phyloP scores from a whole-genome alignment of 352 stramenopile species.

The Blastocystis sp. region DNA sequence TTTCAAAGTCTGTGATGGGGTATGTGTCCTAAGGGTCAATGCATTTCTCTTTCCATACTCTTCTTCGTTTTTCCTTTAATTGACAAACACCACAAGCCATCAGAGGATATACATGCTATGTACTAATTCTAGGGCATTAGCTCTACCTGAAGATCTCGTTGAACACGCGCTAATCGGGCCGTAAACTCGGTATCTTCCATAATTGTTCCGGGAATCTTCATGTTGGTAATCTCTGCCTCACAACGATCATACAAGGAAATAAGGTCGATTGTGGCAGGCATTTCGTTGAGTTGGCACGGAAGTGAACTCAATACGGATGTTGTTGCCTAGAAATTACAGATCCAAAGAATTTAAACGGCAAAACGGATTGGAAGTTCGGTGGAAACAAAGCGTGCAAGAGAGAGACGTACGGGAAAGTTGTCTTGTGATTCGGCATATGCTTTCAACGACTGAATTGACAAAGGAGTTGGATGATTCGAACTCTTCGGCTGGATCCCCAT shows the following conservation, averaged over 20 bases:
- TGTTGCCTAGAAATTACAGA: background rate
- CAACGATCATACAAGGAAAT: constrained; percentile 57
- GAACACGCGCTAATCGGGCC: constrained; percentile 27
- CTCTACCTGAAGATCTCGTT: constrained; percentile 44
- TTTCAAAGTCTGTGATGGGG: constrained; percentile 36
- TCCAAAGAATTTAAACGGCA: background rate
- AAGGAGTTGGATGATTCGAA: constrained; percentile 35
- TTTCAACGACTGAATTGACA: constrained; percentile 45
- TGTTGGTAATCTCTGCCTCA: constrained; percentile 34
- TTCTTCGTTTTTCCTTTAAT: constrained; percentile 48
- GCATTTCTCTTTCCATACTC: background rate
- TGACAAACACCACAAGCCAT: constrained; percentile 60
- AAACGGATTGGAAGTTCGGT: constrained; percentile 40
- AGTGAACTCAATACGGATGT: constrained; percentile 49
- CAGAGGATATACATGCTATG: constrained; percentile 57
- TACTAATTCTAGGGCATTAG: background rate
- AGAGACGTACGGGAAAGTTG: constrained; percentile 39
- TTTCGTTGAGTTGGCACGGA: constrained; percentile 48
- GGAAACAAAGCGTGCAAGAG: constrained; percentile 43
- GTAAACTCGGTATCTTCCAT: constrained; percentile 60
- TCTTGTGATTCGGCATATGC: constrained; percentile 48
- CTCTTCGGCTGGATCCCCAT: background rate
- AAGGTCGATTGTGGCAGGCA: constrained; percentile 44
- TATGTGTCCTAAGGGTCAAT: background rate
- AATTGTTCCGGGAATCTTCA: constrained; percentile 46